phyloP scores from a whole-genome alignment of 768 basidiomycete species.

The Pulveroboletus sp. region DNA sequence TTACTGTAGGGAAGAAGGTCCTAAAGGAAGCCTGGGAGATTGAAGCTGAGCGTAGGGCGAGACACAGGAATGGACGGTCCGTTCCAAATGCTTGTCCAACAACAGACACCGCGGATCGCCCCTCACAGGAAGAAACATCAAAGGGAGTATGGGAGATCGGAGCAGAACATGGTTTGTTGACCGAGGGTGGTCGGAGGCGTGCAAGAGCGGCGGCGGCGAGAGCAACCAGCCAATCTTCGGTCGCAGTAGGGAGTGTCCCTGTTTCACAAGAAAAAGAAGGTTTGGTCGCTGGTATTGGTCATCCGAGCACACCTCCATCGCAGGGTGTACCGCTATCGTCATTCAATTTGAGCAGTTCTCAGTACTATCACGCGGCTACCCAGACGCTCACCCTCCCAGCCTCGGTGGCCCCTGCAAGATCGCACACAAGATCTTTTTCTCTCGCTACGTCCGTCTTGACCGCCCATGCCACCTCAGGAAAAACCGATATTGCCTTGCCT shows the following conservation, averaged over 20 bases:
- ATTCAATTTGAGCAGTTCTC: constrained; percentile 41
- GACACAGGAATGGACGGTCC: constrained; percentile 36
- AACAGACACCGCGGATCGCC: not conserved
- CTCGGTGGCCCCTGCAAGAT: constrained; percentile 46
- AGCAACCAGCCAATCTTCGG: constrained; percentile 37
- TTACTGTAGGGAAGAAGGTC: constrained; percentile 67
- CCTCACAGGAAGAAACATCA: constrained; percentile 28
- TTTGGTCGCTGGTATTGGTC: constrained; percentile 19
- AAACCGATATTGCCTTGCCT: constrained; percentile 51
- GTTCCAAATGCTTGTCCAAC: constrained; percentile 15
- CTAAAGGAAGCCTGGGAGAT: constrained; percentile 78
- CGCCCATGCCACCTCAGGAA: constrained; percentile 11
- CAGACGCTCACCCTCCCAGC: constrained; percentile 64
- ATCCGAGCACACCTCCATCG: constrained; percentile 23
- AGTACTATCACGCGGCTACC: constrained; percentile 53
- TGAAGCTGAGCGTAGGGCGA: constrained; percentile 56
- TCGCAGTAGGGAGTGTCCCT: constrained; percentile 6
- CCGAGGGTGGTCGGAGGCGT: constrained; percentile 67
- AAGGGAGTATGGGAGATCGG: constrained; percentile 82
- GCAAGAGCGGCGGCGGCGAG: constrained; percentile 40
- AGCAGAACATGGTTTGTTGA: constrained; percentile 67
- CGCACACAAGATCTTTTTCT: constrained; percentile 63
- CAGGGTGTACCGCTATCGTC: constrained; percentile 21
- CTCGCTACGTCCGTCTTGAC: constrained; percentile 30
- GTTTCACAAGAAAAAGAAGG: constrained; percentile 16